Evolutionary conservation across 345 rosid genomes (phyloP).

Genomic region (Streptanthus diversifolius): DNA sequence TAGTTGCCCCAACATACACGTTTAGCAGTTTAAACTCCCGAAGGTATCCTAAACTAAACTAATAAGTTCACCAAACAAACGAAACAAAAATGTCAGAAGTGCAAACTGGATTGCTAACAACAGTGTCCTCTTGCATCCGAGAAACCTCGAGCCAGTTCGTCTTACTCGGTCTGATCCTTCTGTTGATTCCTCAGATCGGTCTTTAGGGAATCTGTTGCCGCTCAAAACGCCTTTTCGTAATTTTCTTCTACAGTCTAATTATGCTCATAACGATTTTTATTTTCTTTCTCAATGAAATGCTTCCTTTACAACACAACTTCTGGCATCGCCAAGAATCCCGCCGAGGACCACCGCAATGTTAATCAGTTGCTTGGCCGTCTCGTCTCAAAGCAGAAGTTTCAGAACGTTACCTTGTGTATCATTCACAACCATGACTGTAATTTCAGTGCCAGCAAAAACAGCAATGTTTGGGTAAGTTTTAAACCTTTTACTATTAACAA

Average conservation of each 20-base stretch:
- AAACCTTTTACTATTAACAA: background rate
- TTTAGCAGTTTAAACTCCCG: background rate
- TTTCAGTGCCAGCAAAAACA: slow-evolving; percentile 22
- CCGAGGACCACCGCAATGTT: background rate
- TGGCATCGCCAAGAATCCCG: slow-evolving; percentile 8
- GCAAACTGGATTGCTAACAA: background rate
- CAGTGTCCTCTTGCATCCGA: slow-evolving; percentile 3
- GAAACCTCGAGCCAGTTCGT: background rate
- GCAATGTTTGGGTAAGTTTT: slow-evolving; percentile 25
- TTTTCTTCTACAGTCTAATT: slow-evolving; percentile 3
- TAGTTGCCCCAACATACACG: background rate
- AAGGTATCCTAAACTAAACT: background rate
- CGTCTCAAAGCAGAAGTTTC: background rate
- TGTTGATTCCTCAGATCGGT: slow-evolving; percentile 12
- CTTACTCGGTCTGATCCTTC: slow-evolving; percentile 3
- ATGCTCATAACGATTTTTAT: background rate
- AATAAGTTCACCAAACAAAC: background rate
- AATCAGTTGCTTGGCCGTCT: slow-evolving; percentile 14
- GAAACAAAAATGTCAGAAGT: slow-evolving; percentile 13
- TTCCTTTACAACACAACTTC: slow-evolving; percentile 1
- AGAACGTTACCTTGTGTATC: background rate
- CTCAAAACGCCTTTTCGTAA: slow-evolving; percentile 1
- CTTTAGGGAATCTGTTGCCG: slow-evolving; percentile 21
- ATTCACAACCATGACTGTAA: slow-evolving; percentile 23
- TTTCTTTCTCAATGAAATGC: slow-evolving; percentile 7